phyloP scores from a whole-genome alignment of 2,329 filamentous ascomycete genomes.

The Nemania sp. region DNA sequence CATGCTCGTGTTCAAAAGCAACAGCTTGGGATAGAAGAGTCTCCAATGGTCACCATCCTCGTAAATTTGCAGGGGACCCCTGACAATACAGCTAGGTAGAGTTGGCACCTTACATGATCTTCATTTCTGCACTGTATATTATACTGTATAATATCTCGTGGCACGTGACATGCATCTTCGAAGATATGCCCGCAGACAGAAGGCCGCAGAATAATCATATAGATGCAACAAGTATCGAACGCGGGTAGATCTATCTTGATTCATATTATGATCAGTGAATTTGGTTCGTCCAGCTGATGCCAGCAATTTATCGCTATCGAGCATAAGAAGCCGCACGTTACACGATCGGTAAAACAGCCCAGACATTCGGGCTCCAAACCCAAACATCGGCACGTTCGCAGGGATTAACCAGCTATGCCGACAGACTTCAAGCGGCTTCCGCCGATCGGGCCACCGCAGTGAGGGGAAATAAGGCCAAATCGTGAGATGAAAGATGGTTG shows the following conservation, averaged over 20 bases:
- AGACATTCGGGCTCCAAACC: background rate
- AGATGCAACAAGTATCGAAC: background rate
- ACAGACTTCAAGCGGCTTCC: background rate
- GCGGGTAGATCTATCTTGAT: background rate
- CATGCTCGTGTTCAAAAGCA: slow-evolving; percentile 21
- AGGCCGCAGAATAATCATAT: no score
- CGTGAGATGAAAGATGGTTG: no score
- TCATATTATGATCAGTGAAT: no score
- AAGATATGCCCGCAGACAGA: no score
- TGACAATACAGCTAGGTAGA: background rate
- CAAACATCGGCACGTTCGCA: background rate
- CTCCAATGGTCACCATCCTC: slow-evolving; percentile 6
- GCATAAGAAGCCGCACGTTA: background rate
- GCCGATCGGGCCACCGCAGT: background rate
- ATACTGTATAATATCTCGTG: background rate
- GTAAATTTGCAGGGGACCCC: slow-evolving; percentile 17
- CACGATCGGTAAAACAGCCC: background rate
- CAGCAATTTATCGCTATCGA: no score
- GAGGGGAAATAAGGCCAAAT: background rate
- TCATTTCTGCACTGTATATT: background rate
- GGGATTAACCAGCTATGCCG: background rate
- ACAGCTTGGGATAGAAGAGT: background rate
- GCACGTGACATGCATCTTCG: background rate
- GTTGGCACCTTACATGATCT: background rate
- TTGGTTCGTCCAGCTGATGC: no score